Evolutionary conservation across 495 filamentous ascomycete species (phyloP), one percentile per base, ranked within the genome.

Genomic region (Tuber melanosporum): DNA sequence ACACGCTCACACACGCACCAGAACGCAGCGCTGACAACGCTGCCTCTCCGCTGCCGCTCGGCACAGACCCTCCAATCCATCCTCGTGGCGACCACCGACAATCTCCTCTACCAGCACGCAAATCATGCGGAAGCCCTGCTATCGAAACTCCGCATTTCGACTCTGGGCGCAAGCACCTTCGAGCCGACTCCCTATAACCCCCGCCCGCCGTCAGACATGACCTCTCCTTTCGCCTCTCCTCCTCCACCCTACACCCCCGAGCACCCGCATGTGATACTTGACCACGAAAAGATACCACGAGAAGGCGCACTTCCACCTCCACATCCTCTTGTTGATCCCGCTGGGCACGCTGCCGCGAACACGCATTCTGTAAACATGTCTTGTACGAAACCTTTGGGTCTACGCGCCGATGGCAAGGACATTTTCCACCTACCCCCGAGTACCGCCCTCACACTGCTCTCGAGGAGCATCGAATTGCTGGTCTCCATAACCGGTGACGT

Each of bases 401-500:
- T 82, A 81, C 70, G 80, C 52, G 80, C 77, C 71, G 79, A 81
- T 39, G 81, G 83, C 52, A 75, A 82, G 45, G 91, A 93, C 81
- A 89, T 97, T 74, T 92, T 92, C 85, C 88, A 89, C 39, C 87
- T 99, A 52, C 84, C 89, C 0, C 90, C 94, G 1, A 87, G 90
- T 43, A 89, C 89, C 0, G 95, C 95, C n/a, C 86, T 99, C 78
- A 92, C 91, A 77, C 86, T 97, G 73, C 88, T 99, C 7, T 89
- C 90, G 70, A 85, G 88, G 41, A 89, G 91, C 43, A 85, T 98
- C 75, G 92, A 96, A 78, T 87, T 88, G 20, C 87, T 99, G 71
- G 91, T 92, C 22, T 87, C 87, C 52, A 84, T 90, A 70, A 92
- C 91, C 57, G 92, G 91, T 71, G 91, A 95, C 82, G 85, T 92